These are phyloP conservation scores for Apiospora rasikravindrae DNA, from an alignment of 2,329 filamentous ascomycete genomes.

Conservation along the genomic window DNA sequence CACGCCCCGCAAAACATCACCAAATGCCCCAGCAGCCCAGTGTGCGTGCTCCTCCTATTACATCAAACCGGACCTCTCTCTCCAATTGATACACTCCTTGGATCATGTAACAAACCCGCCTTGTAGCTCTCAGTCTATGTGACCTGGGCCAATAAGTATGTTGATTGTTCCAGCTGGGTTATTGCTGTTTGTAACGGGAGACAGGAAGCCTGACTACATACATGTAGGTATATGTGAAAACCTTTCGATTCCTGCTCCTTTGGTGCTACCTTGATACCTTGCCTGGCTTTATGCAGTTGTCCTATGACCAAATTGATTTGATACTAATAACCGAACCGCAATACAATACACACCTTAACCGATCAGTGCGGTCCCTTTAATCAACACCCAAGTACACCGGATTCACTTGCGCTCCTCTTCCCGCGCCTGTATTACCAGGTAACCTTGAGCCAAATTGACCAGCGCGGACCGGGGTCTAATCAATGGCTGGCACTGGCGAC, in stretches of 20 bases:
- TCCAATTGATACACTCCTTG: slow-evolving; percentile 1
- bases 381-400: background rate
- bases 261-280: background rate
- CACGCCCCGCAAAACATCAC: slow-evolving; percentile 5
- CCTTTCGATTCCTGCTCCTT: background rate
- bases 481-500: background rate
- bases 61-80: slow-evolving; percentile 8
- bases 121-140: background rate
- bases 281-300: background rate
- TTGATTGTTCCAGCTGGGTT: background rate
- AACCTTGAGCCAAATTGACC: slow-evolving; percentile 7
- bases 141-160: background rate
- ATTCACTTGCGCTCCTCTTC: background rate
- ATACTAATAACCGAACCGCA: background rate
- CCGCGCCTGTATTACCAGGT: slow-evolving; percentile 3
- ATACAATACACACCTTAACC: background rate
- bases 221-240: too few species aligned
- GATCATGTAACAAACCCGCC: background rate
- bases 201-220: background rate
- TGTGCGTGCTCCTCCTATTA: slow-evolving; percentile 1
- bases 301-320: background rate
- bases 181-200: background rate
- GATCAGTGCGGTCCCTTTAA: slow-evolving; percentile 5
- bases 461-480: background rate
- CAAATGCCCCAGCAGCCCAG: slow-evolving; percentile 1